Conservation (phyloP, 352 stramenopile genomes). For the Pilasporangium apinafurcum region DNA sequence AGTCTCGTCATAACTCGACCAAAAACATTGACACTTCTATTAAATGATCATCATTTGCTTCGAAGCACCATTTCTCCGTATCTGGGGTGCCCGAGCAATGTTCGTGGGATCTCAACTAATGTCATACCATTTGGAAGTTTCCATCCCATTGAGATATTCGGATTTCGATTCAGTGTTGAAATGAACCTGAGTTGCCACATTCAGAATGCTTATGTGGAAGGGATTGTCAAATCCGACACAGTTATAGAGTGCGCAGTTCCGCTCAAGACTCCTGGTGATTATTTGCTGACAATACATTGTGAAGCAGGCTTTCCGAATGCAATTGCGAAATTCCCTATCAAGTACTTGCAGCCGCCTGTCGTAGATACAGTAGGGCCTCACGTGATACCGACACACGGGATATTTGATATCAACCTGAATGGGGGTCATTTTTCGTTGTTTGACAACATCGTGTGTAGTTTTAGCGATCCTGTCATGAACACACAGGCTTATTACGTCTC, state of each 20-base stretch:
- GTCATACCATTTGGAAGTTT: constrained; percentile 9
- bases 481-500: constrained; percentile 14
- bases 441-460: constrained; percentile 21
- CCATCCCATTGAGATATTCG: constrained; percentile 14
- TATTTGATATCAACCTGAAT: constrained; percentile 14
- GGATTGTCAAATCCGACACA: constrained; percentile 14
- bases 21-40: constrained; percentile 5
- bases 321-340: constrained; percentile 12
- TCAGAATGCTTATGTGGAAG: neutral
- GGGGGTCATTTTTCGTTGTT: constrained; percentile 13
- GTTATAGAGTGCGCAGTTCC: constrained; percentile 18
- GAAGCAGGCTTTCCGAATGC: neutral
- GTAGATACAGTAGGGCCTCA: constrained; percentile 12
- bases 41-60: constrained; percentile 10
- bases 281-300: constrained; percentile 23
- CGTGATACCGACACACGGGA: constrained; percentile 9
- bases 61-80: constrained; percentile 6
- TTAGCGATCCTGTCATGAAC: constrained; percentile 8
- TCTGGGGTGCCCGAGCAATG: constrained; percentile 8
- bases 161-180: constrained; percentile 14
- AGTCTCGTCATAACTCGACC: neutral
- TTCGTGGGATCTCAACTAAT: constrained; percentile 8
- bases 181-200: constrained; percentile 22
- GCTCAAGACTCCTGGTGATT: constrained; percentile 19
- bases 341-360: constrained; percentile 11